phyloP scores from a whole-genome alignment of 2,329 filamentous ascomycete genomes.

The Fusarium liriodendri region DNA sequence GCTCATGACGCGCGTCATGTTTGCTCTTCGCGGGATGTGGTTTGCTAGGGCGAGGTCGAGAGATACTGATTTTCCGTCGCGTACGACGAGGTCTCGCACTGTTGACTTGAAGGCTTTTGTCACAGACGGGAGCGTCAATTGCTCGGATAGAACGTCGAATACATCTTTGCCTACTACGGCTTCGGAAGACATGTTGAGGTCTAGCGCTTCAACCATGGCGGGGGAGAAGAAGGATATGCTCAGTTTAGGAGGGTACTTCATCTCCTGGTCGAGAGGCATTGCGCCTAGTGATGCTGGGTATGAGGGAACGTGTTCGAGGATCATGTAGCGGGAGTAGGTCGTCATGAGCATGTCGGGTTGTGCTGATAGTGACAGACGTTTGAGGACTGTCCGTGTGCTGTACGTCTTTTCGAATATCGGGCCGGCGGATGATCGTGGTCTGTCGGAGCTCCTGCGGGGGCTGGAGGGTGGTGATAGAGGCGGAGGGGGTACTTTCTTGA shows the following conservation, averaged over 20 bases:
- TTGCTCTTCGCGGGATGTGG: conserved; percentile 42
- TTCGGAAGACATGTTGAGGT: conserved; percentile 50
- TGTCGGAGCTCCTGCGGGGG: conserved; percentile 40
- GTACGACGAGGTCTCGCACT: conserved; percentile 54
- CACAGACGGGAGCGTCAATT: conserved; percentile 55
- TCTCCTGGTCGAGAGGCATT: conserved; percentile 44
- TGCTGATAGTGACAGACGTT: conserved; percentile 28
- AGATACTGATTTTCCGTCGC: conserved; percentile 51
- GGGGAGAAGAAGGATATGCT: conserved; percentile 60
- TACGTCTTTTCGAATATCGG: conserved; percentile 40
- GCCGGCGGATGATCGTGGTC: conserved; percentile 40
- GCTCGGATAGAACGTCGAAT: conserved; percentile 65
- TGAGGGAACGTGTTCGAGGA: conserved; percentile 45
- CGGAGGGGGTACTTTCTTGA: conserved; percentile 42
- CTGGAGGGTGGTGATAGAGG: conserved; percentile 41
- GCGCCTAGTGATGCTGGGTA: conserved; percentile 36
- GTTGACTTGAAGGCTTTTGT: conserved; percentile 57
- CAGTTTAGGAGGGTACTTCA: conserved; percentile 47
- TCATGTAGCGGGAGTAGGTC: conserved; percentile 48
- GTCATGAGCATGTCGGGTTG: conserved; percentile 37
- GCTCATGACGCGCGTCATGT: conserved; percentile 28
- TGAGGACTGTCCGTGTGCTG: conserved; percentile 42
- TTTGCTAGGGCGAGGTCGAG: conserved; percentile 45
- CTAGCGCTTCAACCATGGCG: conserved; percentile 60
- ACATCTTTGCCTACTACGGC: conserved; percentile 61